Evolutionary conservation across 2,329 filamentous ascomycete genomes (phyloP).

Genomic region (Dactylellina parvicollis): DNA sequence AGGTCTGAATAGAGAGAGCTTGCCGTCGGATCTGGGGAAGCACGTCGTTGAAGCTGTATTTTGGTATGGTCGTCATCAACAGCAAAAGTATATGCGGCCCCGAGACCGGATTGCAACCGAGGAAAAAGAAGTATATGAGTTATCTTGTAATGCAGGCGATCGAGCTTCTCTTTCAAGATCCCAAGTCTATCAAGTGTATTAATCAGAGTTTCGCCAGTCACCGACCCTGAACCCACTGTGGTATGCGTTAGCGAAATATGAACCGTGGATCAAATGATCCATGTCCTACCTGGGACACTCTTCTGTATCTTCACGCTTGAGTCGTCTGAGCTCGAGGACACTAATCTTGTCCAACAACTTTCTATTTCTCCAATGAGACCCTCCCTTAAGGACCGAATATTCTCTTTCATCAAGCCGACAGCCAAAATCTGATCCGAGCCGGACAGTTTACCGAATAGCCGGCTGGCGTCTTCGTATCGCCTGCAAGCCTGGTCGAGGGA

Average conservation of each 20-base stretch:
- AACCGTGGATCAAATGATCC: constrained; percentile 35
- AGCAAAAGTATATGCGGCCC: constrained; percentile 56
- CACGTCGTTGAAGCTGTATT: constrained; percentile 18
- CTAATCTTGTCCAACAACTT: constrained; percentile 75
- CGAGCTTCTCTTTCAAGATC: constrained; percentile 63
- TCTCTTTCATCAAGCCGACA: constrained; percentile 56
- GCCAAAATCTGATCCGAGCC: constrained; percentile 55
- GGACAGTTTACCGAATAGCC: constrained; percentile 52
- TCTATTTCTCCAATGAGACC: constrained; percentile 63
- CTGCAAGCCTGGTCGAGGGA: constrained; percentile 52
- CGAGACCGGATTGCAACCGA: constrained; percentile 50
- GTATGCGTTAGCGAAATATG: constrained; percentile 1
- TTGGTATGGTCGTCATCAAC: constrained; percentile 59
- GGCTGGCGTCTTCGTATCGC: constrained; percentile 45
- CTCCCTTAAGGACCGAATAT: constrained; percentile 51
- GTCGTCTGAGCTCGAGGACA: constrained; percentile 70
- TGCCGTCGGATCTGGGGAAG: constrained; percentile 54
- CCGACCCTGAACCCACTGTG: constrained; percentile 65
- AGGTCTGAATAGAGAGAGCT: constrained; percentile 63
- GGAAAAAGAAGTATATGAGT: constrained; percentile 56
- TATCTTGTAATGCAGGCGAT: constrained; percentile 57
- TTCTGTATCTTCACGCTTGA: constrained; percentile 69
- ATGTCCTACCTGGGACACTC: constrained; percentile 65
- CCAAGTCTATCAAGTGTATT: constrained; percentile 70
- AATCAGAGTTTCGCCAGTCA: constrained; percentile 71